A percentile compares a stretch with the other conserved stretches of the same genome.
Evolutionary conservation across 192 early-diverging fungal genomes (phyloP).

Genomic region (Polychytrium aggregatum): DNA sequence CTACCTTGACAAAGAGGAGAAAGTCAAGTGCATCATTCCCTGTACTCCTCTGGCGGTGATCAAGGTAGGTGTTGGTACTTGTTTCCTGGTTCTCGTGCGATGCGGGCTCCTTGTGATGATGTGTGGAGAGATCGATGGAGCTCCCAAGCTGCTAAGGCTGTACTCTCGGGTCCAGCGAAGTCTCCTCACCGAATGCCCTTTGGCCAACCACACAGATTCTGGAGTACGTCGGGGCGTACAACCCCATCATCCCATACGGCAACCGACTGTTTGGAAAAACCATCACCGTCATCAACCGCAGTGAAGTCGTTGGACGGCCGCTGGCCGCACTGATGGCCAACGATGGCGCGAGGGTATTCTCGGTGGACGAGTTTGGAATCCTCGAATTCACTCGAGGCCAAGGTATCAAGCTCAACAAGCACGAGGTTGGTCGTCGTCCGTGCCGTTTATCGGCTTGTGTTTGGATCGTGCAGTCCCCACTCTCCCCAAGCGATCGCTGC

Average conservation of each 20-base stretch:
- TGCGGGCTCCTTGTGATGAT: too few species aligned
- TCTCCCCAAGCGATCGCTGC: too few species aligned
- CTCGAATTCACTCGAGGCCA: constrained; percentile 45
- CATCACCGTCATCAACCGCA: constrained; percentile 90
- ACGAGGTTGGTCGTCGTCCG: constrained; percentile 31
- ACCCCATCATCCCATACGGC: constrained; percentile 74
- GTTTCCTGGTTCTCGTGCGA: too few species aligned
- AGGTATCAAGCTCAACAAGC: constrained; percentile 27
- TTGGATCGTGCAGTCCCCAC: too few species aligned
- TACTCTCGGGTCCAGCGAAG: too few species aligned
- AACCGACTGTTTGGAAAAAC: constrained; percentile 88
- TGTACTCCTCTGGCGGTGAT: constrained; percentile 97
- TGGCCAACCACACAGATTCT: constrained; percentile 58
- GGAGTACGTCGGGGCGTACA: constrained; percentile 92
- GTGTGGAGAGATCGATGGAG: too few species aligned
- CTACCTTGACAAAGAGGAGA: constrained; percentile 66
- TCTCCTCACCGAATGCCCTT: too few species aligned
- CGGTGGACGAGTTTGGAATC: constrained; percentile 83
- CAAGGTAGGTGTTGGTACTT: too few species aligned
- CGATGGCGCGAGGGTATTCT: constrained; percentile 95
- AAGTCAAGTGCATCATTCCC: constrained; percentile 91
- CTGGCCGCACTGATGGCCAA: constrained; percentile 94
- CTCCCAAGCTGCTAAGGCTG: too few species aligned
- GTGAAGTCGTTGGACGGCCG: constrained; percentile 95
- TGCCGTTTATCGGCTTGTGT: too few species aligned